Conservation (phyloP, 176 grass and related monocot genomes). For the Paspalum vaginatum region DNA sequence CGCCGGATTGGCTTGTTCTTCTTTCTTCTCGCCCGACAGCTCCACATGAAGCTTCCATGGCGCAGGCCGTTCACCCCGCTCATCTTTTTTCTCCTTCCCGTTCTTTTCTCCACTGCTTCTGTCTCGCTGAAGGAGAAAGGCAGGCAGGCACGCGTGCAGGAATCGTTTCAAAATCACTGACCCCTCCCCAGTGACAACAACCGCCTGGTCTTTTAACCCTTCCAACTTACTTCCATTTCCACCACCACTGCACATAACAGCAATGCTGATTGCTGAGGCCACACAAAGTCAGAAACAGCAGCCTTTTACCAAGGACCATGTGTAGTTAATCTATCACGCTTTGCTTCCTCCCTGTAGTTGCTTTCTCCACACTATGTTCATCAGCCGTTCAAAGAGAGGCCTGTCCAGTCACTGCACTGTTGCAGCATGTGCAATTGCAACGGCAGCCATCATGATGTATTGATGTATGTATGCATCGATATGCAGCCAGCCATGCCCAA, state of each 20-base stretch:
- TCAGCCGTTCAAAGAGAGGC: neutral
- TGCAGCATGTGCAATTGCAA: constrained; percentile 28
- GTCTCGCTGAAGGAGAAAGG: constrained; percentile 36
- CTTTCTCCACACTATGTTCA: neutral
- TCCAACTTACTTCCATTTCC: neutral
- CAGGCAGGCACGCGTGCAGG: neutral
- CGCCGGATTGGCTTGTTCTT: neutral
- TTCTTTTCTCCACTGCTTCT: constrained; percentile 18
- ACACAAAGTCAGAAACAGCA: constrained; percentile 35
- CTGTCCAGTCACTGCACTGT: constrained; percentile 24
- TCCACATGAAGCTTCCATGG: constrained; percentile 36
- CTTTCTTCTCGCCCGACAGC: constrained; percentile 17
- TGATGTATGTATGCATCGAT: neutral
- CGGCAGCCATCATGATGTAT: neutral
- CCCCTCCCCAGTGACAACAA: neutral
- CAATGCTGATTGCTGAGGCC: neutral
- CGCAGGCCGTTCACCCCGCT: neutral
- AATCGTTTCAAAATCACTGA: constrained; percentile 27
- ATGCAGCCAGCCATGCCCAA: too few relatives aligned
- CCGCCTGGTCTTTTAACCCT: neutral
- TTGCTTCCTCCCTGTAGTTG: neutral
- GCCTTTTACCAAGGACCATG: neutral
- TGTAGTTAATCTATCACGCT: neutral
- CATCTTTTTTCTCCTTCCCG: constrained; percentile 19
- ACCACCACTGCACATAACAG: neutral